phyloP scores from a whole-genome alignment of 2,329 filamentous ascomycete species.

The Paramyrothecium roridum region DNA sequence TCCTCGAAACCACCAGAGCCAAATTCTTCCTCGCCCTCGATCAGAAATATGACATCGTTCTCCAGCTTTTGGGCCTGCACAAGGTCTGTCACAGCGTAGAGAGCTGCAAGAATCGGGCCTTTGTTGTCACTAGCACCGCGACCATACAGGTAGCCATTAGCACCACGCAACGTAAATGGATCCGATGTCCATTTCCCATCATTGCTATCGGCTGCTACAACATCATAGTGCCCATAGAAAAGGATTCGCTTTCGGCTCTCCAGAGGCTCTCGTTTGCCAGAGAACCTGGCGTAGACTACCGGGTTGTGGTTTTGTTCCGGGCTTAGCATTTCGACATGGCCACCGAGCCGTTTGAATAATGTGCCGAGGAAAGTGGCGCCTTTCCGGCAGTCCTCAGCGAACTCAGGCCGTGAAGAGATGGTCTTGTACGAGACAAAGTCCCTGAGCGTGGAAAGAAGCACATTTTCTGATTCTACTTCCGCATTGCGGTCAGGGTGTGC shows the following conservation, averaged over 20 bases:
- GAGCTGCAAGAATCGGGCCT: conserved; percentile 87
- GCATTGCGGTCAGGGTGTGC: conserved; percentile 28
- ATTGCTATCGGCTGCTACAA: conserved; percentile 84
- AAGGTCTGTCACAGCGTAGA: conserved; percentile 90
- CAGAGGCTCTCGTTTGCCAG: conserved; percentile 65
- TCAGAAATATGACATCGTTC: conserved; percentile 88
- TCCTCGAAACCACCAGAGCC: conserved; percentile 89
- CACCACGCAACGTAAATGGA: conserved; percentile 84
- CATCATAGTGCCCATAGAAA: conserved; percentile 98
- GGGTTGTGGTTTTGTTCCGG: conserved; percentile 79
- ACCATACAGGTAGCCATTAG: conserved; percentile 91
- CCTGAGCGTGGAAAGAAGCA: conserved; percentile 68
- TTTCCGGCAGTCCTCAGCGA: conserved; percentile 86
- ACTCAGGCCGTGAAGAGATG: conserved; percentile 81
- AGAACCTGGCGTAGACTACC: conserved; percentile 88
- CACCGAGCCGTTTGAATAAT: conserved; percentile 89
- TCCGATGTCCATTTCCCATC: conserved; percentile 81
- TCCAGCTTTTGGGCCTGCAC: conserved; percentile 78
- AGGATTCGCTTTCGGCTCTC: conserved; percentile 78
- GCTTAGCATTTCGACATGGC: conserved; percentile 84
- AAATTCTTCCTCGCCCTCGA: conserved; percentile 95
- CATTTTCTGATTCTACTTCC: conserved; percentile 39
- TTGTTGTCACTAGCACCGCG: conserved; percentile 98
- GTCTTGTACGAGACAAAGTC: conserved; percentile 92
- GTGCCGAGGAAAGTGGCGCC: conserved; percentile 88